phyloP scores from a whole-genome alignment of 768 basidiomycete genomes.

The Boletellus ananas region DNA sequence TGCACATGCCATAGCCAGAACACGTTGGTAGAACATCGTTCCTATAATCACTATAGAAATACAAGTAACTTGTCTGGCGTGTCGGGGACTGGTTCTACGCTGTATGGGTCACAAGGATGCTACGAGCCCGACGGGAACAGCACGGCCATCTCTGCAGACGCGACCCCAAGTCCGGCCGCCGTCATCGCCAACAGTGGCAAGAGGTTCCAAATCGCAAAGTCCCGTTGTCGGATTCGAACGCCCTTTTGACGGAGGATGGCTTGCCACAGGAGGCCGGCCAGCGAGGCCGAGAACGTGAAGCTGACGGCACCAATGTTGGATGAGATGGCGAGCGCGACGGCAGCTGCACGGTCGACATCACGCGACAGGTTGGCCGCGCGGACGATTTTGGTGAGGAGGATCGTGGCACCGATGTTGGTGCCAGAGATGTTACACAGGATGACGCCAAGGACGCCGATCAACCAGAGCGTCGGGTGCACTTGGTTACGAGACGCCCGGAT shows the following conservation, averaged over 20 bases:
- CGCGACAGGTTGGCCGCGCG: constrained; percentile 40
- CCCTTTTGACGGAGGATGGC: constrained; percentile 70
- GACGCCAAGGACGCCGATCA: constrained; percentile 69
- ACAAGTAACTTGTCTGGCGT: too few species aligned
- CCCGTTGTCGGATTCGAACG: constrained; percentile 52
- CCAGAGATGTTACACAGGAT: constrained; percentile 81
- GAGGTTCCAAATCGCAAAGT: constrained; percentile 73
- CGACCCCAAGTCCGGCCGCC: constrained; percentile 59
- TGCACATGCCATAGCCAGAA: too few species aligned
- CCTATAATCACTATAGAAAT: too few species aligned
- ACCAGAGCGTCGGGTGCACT: constrained; percentile 53
- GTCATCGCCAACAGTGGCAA: constrained; percentile 65
- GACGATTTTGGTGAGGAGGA: constrained; percentile 79
- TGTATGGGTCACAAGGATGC: background rate
- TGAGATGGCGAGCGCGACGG: constrained; percentile 75
- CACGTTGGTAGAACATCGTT: too few species aligned
- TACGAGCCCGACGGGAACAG: constrained; percentile 30
- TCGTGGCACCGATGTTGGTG: constrained; percentile 90
- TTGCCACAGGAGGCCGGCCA: constrained; percentile 86
- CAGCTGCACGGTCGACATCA: constrained; percentile 50
- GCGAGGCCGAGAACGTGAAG: constrained; percentile 82
- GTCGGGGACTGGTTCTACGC: too few species aligned
- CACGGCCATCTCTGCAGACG: constrained; percentile 73
- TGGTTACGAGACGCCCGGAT: constrained; percentile 39
- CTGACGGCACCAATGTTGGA: constrained; percentile 90